Conservation (phyloP, 352 stramenopile species). For the Phytophthora constricta region DNA sequence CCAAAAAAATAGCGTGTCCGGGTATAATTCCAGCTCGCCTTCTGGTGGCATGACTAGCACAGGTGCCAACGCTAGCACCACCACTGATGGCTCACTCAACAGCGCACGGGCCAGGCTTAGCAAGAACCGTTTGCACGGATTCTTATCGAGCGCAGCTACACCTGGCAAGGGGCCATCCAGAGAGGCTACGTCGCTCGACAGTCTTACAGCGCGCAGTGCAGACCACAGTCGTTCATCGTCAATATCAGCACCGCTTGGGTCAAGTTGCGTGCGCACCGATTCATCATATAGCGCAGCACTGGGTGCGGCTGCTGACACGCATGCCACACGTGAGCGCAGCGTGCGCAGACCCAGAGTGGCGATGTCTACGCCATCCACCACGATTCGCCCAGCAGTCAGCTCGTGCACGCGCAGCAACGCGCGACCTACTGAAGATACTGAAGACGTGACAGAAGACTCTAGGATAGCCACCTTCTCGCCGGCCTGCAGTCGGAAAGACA, state of each 20-base stretch:
- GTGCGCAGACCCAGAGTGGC: conserved; percentile 82
- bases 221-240: conserved; percentile 45
- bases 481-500: conserved; percentile 81
- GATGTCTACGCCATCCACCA: conserved; percentile 94
- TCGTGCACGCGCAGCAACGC: conserved; percentile 95
- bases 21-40: conserved; percentile 20
- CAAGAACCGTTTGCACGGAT: conserved; percentile 95
- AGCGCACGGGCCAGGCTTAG: conserved; percentile 97
- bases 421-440: conserved; percentile 83
- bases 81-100: conserved; percentile 84
- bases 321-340: conserved; percentile 89
- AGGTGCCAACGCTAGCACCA: conserved; percentile 75
- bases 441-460: conserved; percentile 86
- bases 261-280: conserved; percentile 92
- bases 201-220: conserved; percentile 55
- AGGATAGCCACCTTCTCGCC: conserved; percentile 93
- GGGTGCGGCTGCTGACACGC: conserved; percentile 96
- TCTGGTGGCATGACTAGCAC: conserved; percentile 29
- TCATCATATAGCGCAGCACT: conserved; percentile 88
- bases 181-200: conserved; percentile 69
- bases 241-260: conserved; percentile 80
- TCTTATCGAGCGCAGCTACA: conserved; percentile 87
- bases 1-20: conserved; percentile 25
- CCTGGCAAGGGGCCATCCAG: conserved; percentile 65
- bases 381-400: conserved; percentile 86